Base-by-base conservation (phyloP, 2,329 filamentous ascomycete genomes). In the Monosporascus sp. region DNA sequence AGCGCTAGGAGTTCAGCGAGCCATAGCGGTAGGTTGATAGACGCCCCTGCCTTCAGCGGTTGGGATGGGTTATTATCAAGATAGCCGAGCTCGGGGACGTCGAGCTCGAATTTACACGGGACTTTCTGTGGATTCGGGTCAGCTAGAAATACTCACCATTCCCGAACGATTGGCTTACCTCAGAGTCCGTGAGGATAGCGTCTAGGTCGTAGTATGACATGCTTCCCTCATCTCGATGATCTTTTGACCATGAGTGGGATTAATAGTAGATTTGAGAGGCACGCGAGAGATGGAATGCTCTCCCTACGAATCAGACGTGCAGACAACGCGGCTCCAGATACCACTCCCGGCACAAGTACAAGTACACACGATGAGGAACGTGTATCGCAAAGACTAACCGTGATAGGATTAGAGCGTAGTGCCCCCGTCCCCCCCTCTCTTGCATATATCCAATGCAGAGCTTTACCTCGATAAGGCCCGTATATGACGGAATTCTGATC, bases 1-100 rank as follows among this genome's bases (percentile, higher is more conserved):
- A 95, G 81, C 31, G 90, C 89, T 50, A 99, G 88, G 82, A 97
- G 93, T 71, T 96, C 90, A 61, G 88, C 91, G 14, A 99, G 85
- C 94, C 94, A 99, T 60, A 97, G 80, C 2, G 94, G 94, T 1
- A 97, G 84, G 57, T 88, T 82, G 47, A 97, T 79, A 44, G 86
- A 85, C 1, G 90, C 93, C 55, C 89, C 89, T 51, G 86, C 74
- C 70, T 93, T 94, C 63, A 97, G 86, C 67, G 88, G 73, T 35
- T 79, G 74, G 2, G 72, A 68, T 24, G 88, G 81, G 65, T 90
- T 93, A 65, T 91, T 91, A 72, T 96, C 91, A 55, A 99, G 80
- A 69, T 96, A 90, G 61, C 92, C 92, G 46, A 97, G 82, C 53
- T 89, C 86, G 20, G 91, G 88, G 35, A 96, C 86, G 55, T 93